Base-by-base conservation (phyloP, 441 rosid species). In the Populus trichocarpa region DNA sequence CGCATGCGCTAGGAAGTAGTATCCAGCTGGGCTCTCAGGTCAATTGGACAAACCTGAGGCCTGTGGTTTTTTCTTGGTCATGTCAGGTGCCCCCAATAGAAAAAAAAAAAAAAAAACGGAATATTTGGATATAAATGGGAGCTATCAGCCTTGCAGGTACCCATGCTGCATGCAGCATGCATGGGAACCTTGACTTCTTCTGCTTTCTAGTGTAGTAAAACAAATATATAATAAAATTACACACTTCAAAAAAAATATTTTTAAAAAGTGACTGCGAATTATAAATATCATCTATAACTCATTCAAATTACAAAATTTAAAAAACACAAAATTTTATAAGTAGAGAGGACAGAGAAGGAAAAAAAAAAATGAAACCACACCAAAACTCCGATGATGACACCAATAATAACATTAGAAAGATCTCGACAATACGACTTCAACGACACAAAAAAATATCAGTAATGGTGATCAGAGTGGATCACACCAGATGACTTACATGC, bases 401-500 rank as follows among this genome's bases (percentile, higher is more conserved):
- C 3, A 30, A 0, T 30, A 30, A 4, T 3, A 30, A 0, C 3
- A 30, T 30, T 30, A 3, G 0, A 38, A 38, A 38, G 0, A 2
- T 38, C 0, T 36, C 1, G 2, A 36, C 8, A 0, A 36, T 6
- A 36, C 8, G 2, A 38, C 42, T 38, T 38, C 0, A 8, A 38
- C 2, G 2, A 38, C 2, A 38, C 0, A 38, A 8, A 38, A 0
- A 38, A 38, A 6, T 0, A 2, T 1, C 0, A 38, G 0, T 2
- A 38, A 38, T 1, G 2, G 2, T 36, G 2, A 8, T 8, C 2
- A 1, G 0, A 9, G 3, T 38, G 3, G 12, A 0, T 0, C 13
- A 38, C 12, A 0, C 0, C 0, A 38, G 0, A 38, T 0, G 0
- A 38, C 3, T 38, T 0, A 0, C 0, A 0, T 38, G 0, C 0